Evolutionary conservation across 495 filamentous ascomycete species (phyloP), one percentile per base, ranked within the genome.

Genomic region (Pyronema domesticum): DNA sequence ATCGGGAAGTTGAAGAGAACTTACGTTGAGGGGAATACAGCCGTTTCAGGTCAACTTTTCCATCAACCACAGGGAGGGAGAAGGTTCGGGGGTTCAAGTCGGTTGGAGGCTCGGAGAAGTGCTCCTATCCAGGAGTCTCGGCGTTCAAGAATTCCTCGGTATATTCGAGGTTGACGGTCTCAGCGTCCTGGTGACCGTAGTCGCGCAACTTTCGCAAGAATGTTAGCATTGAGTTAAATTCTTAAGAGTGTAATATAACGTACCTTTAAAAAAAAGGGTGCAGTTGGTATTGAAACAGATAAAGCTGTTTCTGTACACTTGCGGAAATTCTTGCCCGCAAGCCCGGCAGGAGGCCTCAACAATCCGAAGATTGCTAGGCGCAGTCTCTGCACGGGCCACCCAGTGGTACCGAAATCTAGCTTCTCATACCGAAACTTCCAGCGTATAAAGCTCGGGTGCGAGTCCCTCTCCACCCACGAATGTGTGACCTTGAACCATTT

Each of bases 351-450:
- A 46, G 0, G 59, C 54, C 13, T 64, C 66, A 36, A 65, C 73
- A 1, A 76, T 73, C 30, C 64, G 56, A 36, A 70, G 70, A 45
- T 18, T 57, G 34, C 34, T 66, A 46, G 70, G 57, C 10, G 66
- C 58, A 33, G 64, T 39, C 2, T 56, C 36, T 7, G 64, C 37
- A 18, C 63, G 54, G 14, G 75, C 67, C 87, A 94, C 42, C 84
- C 82, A 35, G 71, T 70, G 15, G 68, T 58, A 0, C 57, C 42
- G 0, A 80, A 65, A 15, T 85, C 65, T 1, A 86, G 64, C 58
- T 89, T 88, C 65, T 94, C 79, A 19, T 89, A 74, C 5, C 86
- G 76, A 13, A 82, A 72, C 57, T 74, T 80, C 56, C 74, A 73
- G 0, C 73, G 64, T 0, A 63, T 72, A 14, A 73, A 69, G 0